Conservation (phyloP, 2,329 filamentous ascomycete species). For the Xylaria sp. region DNA sequence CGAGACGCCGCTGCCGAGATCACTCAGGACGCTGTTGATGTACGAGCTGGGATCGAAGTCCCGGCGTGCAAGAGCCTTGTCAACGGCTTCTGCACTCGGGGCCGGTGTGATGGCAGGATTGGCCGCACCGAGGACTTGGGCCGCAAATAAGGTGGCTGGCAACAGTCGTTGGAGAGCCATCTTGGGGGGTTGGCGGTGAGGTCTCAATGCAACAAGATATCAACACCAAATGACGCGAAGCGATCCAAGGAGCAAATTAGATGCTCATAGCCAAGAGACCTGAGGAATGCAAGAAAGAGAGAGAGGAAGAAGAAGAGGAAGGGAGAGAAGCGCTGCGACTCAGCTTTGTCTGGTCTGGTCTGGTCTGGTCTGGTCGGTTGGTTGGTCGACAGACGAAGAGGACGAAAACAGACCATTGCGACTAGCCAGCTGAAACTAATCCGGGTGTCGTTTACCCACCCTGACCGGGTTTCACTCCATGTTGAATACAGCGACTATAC, state of each 20-base stretch:
- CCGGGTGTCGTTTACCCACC: not conserved
- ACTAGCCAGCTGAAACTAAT: not conserved
- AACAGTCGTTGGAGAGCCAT: constrained; percentile 18
- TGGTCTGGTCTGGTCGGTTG: too few species aligned
- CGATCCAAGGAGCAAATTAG: not conserved
- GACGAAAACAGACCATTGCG: not conserved
- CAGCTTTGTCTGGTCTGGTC: too few species aligned
- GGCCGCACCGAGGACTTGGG: constrained; percentile 23
- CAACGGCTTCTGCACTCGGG: constrained; percentile 37
- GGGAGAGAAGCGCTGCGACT: too few species aligned
- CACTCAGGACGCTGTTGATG: constrained; percentile 44
- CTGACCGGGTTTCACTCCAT: not conserved
- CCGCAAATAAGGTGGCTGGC: constrained; percentile 19
- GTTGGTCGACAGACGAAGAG: not conserved
- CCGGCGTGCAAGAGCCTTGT: constrained; percentile 32
- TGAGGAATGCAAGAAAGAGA: too few species aligned
- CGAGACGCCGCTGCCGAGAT: constrained; percentile 51
- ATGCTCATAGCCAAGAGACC: too few species aligned
- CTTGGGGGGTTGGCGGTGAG: not conserved
- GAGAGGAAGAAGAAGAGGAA: too few species aligned
- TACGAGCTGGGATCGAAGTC: constrained; percentile 45
- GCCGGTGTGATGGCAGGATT: constrained; percentile 46
- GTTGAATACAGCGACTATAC: not conserved
- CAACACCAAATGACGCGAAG: not conserved
- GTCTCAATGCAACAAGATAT: not conserved